phyloP scores from a whole-genome alignment of 495 filamentous ascomycete genomes.

The Aspergillus heteromorphus region DNA sequence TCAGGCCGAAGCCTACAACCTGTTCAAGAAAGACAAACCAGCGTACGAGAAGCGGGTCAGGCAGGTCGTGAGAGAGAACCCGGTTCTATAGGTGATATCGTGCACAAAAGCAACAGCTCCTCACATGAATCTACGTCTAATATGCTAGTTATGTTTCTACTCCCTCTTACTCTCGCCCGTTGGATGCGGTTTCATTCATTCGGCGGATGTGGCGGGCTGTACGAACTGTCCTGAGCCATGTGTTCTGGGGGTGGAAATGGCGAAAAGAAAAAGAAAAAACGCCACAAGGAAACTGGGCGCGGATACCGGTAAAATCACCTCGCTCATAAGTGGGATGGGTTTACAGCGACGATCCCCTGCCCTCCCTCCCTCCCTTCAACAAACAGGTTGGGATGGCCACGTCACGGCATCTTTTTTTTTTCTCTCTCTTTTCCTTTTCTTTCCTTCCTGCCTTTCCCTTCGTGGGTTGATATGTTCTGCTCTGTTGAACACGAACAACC shows the following conservation, averaged over 20 bases:
- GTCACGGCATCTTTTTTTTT: background rate
- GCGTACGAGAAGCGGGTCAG: constrained; percentile 87
- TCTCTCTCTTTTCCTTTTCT: too few relatives aligned
- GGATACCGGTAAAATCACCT: background rate
- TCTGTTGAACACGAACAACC: too few relatives aligned
- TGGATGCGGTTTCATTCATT: background rate
- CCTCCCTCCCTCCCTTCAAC: background rate
- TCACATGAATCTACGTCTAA: background rate
- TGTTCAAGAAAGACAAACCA: constrained; percentile 83
- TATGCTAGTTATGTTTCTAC: background rate
- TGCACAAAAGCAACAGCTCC: too few relatives aligned
- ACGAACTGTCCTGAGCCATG: background rate
- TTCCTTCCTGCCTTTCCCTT: too few relatives aligned
- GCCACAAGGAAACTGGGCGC: background rate
- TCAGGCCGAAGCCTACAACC: constrained; percentile 94
- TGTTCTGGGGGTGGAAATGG: constrained; percentile 6
- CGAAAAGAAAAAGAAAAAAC: too few relatives aligned
- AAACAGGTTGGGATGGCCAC: constrained; percentile 1
- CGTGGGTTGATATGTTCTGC: constrained; percentile 2
- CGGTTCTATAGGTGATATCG: constrained; percentile 53
- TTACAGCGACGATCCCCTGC: background rate
- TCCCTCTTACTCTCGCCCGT: background rate
- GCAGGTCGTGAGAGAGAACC: constrained; percentile 83
- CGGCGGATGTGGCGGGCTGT: constrained; percentile 9
- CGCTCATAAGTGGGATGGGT: too few relatives aligned